These are phyloP conservation scores for Lophiotrema nucula DNA, from an alignment of 495 filamentous ascomycete species.

Conservation along the genomic window DNA sequence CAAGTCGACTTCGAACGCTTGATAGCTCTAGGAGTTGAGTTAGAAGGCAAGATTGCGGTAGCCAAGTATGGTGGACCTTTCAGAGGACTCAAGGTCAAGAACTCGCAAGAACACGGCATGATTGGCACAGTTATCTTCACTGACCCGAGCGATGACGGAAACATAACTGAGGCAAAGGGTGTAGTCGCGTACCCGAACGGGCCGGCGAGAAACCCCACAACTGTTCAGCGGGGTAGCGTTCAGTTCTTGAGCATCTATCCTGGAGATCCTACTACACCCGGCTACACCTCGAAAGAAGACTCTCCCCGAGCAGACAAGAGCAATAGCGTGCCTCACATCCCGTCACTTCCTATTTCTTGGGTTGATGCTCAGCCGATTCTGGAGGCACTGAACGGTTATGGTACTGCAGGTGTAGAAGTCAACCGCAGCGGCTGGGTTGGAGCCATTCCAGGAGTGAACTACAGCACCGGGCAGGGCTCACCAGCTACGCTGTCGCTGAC, in stretches of 20 bases:
- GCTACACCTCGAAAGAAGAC: slow-evolving; percentile 38
- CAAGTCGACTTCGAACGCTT: slow-evolving; percentile 38
- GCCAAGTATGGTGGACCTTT: slow-evolving; percentile 39
- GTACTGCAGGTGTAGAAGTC: slow-evolving; percentile 26
- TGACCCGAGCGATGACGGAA: slow-evolving; percentile 39
- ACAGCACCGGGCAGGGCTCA: slow-evolving; percentile 36
- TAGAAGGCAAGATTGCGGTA: slow-evolving; percentile 42
- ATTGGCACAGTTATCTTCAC: slow-evolving; percentile 39
- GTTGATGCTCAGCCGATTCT: slow-evolving; percentile 39
- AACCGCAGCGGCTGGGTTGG: slow-evolving; percentile 39
- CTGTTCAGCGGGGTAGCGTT: slow-evolving; percentile 36
- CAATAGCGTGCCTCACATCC: slow-evolving; percentile 33
- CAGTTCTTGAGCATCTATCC: slow-evolving; percentile 35
- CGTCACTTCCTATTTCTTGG: slow-evolving; percentile 41
- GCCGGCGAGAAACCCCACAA: slow-evolving; percentile 37
- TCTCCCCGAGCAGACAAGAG: slow-evolving; percentile 30
- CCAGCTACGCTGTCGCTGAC: slow-evolving; percentile 27
- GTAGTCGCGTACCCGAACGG: slow-evolving; percentile 39
- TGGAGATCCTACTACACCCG: slow-evolving; percentile 41
- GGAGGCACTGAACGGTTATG: slow-evolving; percentile 37
- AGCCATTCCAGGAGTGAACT: slow-evolving; percentile 32
- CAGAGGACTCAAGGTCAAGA: slow-evolving; percentile 39
- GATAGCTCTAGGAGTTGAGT: slow-evolving; percentile 29
- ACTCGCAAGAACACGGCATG: slow-evolving; percentile 38
- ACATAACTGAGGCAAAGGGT: slow-evolving; percentile 38